Base-by-base conservation (phyloP, 1,284 basidiomycete species). In the Moesziomyces globuligerus region DNA sequence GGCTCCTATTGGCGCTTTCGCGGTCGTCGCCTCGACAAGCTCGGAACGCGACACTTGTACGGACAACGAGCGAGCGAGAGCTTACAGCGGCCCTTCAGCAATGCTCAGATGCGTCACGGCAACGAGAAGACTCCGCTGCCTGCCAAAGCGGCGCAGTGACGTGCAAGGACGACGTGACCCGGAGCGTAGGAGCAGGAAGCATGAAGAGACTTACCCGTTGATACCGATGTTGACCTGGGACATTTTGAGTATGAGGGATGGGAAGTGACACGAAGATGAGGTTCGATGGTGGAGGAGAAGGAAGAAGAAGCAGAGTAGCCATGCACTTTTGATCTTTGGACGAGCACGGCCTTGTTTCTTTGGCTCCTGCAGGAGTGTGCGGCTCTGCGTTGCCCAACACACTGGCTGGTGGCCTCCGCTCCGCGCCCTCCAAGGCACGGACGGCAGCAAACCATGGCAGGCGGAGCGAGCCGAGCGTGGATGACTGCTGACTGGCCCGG, bases 171-270 rank as follows among this genome's bases (percentile, higher is more conserved):
- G 9, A 4, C 20, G 40, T 9, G 3, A 5, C 13, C 2, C 36
- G 18, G 8, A 5, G 36, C 28, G 37, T n/a, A 15, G 20, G 24
- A 39, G 20, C 15, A 17, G 32, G 29, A 39, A 4, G 37, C 8
- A 23, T 11, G 8, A 11, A 4, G 45, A 57, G 21, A 49, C 75
- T 77, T 72, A 77, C 72, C 76, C 76, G 76, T 79, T 79, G 69
- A 79, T 79, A 60, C 76, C 76, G 53, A 79, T 69, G 54, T 65
- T 58, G 53, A 77, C 70, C 53, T 66, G 69, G 25, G 72, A 62
- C 72, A 74, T 74, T 61, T 24, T 70, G 48, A 39, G 38, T 6
- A n/a, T 39, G 48, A 44, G 44, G 26, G 53, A 24, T 20, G 40
- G 43, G 48, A 38, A 25, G 38, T 39, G 21, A 39, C 37, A 39